Conservation (phyloP, 2,329 filamentous ascomycete genomes). For the Nigrograna mackinnonii region DNA sequence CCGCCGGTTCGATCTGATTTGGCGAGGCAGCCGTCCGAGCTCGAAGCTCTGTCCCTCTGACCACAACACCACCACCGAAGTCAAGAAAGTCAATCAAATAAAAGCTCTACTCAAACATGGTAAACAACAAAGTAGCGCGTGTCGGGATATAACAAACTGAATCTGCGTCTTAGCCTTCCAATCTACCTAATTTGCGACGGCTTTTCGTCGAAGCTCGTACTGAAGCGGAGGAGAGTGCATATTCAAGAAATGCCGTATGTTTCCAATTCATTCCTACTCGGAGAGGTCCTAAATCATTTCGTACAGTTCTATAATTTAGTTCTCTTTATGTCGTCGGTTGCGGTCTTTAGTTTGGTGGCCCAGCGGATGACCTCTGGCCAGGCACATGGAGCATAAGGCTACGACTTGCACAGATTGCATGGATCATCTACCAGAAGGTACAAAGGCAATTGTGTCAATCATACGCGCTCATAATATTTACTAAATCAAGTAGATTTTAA, state of each 20-base stretch:
- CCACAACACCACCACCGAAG: background rate
- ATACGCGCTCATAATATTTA: too few species aligned
- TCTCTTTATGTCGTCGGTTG: constrained; percentile 93
- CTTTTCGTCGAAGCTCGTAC: constrained; percentile 94
- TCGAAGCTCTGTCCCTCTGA: background rate
- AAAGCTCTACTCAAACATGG: too few species aligned
- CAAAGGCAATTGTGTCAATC: too few species aligned
- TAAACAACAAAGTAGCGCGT: too few species aligned
- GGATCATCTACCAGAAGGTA: too few species aligned
- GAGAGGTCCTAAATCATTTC: background rate
- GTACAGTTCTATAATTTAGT: constrained; percentile 94
- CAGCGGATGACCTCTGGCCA: constrained; percentile 69
- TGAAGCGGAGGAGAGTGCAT: constrained; percentile 91
- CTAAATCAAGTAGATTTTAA: too few species aligned
- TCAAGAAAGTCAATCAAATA: too few species aligned
- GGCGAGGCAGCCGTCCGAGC: constrained; percentile 2
- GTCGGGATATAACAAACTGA: too few species aligned
- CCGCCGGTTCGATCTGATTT: too few species aligned
- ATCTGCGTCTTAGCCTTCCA: constrained; percentile 63
- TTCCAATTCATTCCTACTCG: background rate
- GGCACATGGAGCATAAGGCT: too few species aligned
- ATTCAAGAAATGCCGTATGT: constrained; percentile 87
- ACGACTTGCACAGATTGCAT: too few species aligned
- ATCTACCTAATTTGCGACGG: constrained; percentile 89
- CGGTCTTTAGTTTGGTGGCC: constrained; percentile 89